Base-by-base conservation (phyloP, 2,329 filamentous ascomycete species). In the Fusarium coffeatum region DNA sequence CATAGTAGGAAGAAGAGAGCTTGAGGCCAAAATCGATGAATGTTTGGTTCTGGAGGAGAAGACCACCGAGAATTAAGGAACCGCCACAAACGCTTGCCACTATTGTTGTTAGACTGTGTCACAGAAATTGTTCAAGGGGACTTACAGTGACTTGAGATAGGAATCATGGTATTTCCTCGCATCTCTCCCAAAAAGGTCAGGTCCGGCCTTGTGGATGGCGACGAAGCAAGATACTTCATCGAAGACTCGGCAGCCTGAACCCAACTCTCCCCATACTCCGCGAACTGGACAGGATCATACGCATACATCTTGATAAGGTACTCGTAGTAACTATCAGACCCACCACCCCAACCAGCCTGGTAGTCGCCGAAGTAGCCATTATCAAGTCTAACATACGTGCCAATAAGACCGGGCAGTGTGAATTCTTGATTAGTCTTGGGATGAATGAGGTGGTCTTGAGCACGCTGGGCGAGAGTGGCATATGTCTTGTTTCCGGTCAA, bases 221-320 rank as follows among this genome's bases (percentile, higher is more conserved):
- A 23, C 16, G 60, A 64, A n/a, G 58, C 60, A 3, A 64, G 13
- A 2, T 64, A 42, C 3, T n/a, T 5, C 42, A 64, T 64, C 2
- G 60, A 64, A 0, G 60, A 55, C 1, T 63, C 60, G 8, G 58
- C 60, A 0, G 60, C 60, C 23, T 48, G 8, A 0, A 64, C 40
- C 60, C 60, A 64, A 8, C 42, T 49, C 2, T 64, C 34, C 0
- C 58, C 48, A 20, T 63, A 64, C 7, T 64, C 66, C 0, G 15
- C 46, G 43, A 72, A 72, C 0, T 47, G 32, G 1, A 69, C 45
- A 2, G 69, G 61, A 12, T 72, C 70, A 3, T 72, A 72, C 0
- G 59, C 63, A n/a, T 70, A 72, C 69, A 72, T 72, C 59, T 72
- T 72, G 46, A 72, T 69, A 4, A 72, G 66, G 12, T 72, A 72